phyloP scores from a whole-genome alignment of 768 basidiomycete species.

The Phaeolepiota aurea region DNA sequence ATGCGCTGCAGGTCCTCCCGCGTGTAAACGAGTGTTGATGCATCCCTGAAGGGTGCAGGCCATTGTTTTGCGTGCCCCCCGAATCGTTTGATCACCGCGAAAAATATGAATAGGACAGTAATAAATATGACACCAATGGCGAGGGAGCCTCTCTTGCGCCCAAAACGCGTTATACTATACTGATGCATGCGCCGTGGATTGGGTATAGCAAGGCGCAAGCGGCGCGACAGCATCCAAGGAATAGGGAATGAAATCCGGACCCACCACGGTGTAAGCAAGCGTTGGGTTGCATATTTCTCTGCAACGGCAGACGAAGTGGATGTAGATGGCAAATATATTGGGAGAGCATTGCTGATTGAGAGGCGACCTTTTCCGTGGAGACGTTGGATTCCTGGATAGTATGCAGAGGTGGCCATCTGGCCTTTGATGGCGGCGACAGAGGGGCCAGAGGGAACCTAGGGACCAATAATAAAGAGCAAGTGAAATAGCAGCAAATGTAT shows the following conservation, averaged over 20 bases:
- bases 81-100: slow-evolving; percentile 55
- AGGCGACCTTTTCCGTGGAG: slow-evolving; percentile 35
- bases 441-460: no score
- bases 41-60: slow-evolving; percentile 48
- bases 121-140: slow-evolving; percentile 41
- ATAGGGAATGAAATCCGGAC: slow-evolving; percentile 51
- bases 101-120: slow-evolving; percentile 41
- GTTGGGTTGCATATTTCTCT: slow-evolving; percentile 45
- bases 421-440: no score
- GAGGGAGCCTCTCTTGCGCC: slow-evolving; percentile 46
- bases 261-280: slow-evolving; percentile 48
- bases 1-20: slow-evolving; percentile 80
- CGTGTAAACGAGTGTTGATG: slow-evolving; percentile 66
- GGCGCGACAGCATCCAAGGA: slow-evolving; percentile 48
- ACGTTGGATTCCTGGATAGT: slow-evolving; percentile 37
- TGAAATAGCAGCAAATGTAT: no score
- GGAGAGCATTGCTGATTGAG: slow-evolving; percentile 19
- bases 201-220: slow-evolving; percentile 48
- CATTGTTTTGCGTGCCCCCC: slow-evolving; percentile 54
- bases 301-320: slow-evolving; percentile 45
- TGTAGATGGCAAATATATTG: slow-evolving; percentile 21
- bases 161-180: slow-evolving; percentile 45
- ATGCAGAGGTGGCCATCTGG: slow-evolving; percentile 42
- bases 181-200: slow-evolving; percentile 57
- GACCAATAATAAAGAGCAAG: no score